Base-by-base conservation (phyloP, 1,284 basidiomycete species). In the Cutaneotrichosporon mucoides region DNA sequence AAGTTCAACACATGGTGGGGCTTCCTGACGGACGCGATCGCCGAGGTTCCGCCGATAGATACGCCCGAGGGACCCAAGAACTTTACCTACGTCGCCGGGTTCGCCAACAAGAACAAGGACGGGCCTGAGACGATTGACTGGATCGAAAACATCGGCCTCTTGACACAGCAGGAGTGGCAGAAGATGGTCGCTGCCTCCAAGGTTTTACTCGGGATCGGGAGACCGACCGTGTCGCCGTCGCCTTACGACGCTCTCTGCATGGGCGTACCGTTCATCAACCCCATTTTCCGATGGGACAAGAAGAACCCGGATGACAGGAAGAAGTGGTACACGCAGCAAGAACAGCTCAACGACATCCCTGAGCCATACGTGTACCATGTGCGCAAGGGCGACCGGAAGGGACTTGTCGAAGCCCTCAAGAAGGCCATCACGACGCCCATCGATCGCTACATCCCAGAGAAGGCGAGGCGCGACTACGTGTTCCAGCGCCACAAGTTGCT, bases 181-280 rank as follows among this genome's bases (percentile, higher is more conserved):
- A 36, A 52, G 10, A 15, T 52, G 5, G 47, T 66, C 1, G 57
- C 57, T 2, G 16, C 40, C 4, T 57, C 56, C 55, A 66, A 66
- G 53, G 37, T 60, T 33, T 44, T 62, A 9, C 44, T 64, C 9
- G 63, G 63, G 1, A 56, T 61, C 24, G 63, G 63, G 24, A 9
- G 35, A 11, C 63, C 63, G 2, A 15, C 45, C 24, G 57, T 61
- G 10, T 59, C 57, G 4, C 63, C 63, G 6, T 64, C 63, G 8
- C 63, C 53, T 60, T 80, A 77, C 62, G 77, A 79, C 54, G 79
- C 76, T 1, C 65, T 81, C 6, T 81, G 79, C 46, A 60, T 80
- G 34, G 79, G 79, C 7, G 73, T 80, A 10, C 79, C 79, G 9
- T 81, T 80, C 65, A 76, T 81, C 64, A 80, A 80, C 60, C 73